These are phyloP conservation scores for Westerdykella ornata DNA, from an alignment of 2,329 filamentous ascomycete genomes.

Conservation along the genomic window DNA sequence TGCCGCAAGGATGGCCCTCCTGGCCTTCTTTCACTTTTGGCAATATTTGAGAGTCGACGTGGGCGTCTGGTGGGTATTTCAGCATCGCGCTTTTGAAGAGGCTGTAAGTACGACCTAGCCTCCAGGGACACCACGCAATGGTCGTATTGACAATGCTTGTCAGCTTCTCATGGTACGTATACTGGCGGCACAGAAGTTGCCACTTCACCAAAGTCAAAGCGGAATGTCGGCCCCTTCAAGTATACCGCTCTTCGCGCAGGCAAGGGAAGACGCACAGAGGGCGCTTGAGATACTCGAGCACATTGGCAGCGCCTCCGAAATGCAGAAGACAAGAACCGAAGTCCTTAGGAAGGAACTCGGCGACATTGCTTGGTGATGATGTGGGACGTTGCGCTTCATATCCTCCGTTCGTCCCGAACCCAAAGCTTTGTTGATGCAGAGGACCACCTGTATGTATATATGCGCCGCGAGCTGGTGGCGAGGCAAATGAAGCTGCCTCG, in stretches of 20 bases:
- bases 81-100: conserved; percentile 73
- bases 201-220: conserved; percentile 20
- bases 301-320: conserved; percentile 41
- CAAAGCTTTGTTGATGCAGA: no score
- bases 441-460: no score
- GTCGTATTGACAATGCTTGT: conserved; percentile 2
- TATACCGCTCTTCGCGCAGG: conserved; percentile 32
- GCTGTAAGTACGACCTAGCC: conserved; percentile 51
- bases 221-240: conserved; percentile 19
- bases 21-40: conserved; percentile 67
- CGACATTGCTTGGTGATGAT: conserved; percentile 35
- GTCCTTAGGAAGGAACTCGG: conserved; percentile 42
- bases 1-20: conserved; percentile 68
- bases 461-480: no score
- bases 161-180: conserved; percentile 39
- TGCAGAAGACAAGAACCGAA: conserved; percentile 45
- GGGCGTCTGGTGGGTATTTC: conserved; percentile 78
- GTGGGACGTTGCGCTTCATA: no score
- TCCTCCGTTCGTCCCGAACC: no score
- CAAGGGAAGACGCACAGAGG: conserved; percentile 40
- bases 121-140: background rate
- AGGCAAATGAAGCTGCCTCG: no score
- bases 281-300: conserved; percentile 44
- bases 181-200: conserved; percentile 31
- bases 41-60: conserved; percentile 63